phyloP scores from a whole-genome alignment of 2,329 filamentous ascomycete genomes.

The Ilyonectria destructans region DNA sequence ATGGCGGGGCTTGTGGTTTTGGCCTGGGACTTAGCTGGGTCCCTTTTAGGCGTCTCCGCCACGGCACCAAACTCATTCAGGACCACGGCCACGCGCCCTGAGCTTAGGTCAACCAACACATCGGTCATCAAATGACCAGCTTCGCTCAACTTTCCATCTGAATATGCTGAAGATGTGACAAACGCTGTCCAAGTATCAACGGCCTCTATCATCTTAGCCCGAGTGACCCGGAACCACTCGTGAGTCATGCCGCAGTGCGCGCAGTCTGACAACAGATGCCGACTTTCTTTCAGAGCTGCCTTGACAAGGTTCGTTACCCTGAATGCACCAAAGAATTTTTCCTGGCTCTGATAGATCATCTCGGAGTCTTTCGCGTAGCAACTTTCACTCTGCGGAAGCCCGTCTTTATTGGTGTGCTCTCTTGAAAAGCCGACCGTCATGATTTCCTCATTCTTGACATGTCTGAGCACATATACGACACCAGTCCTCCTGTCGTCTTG shows the following conservation, averaged over 20 bases:
- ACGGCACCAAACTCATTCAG: not conserved
- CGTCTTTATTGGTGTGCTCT: not conserved
- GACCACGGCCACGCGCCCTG: not conserved
- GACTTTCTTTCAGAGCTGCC: not conserved
- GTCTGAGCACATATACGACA: not conserved
- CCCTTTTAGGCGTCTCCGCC: not conserved
- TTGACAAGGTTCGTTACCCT: not conserved
- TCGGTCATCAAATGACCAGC: not conserved
- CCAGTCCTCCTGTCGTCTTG: not conserved
- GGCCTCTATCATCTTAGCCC: not conserved
- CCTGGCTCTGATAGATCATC: not conserved
- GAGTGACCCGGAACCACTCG: not conserved
- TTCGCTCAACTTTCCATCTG: not conserved
- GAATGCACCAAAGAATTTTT: not conserved
- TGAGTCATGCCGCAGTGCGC: not conserved
- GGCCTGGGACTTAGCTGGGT: not conserved
- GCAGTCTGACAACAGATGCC: not conserved
- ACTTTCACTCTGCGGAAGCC: not conserved
- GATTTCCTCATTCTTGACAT: not conserved
- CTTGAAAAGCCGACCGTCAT: not conserved
- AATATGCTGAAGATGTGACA: not conserved
- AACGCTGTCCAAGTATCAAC: not conserved
- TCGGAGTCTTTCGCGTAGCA: not conserved
- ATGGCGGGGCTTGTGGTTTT: not conserved
- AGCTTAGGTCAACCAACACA: not conserved